These are phyloP conservation scores for Steccherinum ochraceum DNA, from an alignment of 768 basidiomycete genomes.

Conservation along the genomic window DNA sequence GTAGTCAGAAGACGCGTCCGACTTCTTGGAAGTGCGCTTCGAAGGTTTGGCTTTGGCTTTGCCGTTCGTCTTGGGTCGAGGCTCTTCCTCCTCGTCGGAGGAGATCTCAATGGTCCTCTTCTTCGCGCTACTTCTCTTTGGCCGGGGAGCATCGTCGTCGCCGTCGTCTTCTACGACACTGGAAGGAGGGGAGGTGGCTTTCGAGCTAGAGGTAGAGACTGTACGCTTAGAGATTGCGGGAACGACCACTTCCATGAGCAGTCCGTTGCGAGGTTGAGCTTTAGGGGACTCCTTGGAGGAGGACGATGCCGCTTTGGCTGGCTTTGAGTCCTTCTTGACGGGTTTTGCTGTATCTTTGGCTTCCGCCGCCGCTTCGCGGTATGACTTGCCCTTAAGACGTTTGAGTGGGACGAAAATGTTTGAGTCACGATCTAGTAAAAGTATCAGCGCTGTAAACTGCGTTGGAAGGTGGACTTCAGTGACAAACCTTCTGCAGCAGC, in stretches of 20 bases:
- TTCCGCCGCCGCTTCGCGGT: constrained; percentile 53
- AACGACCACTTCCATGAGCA: constrained; percentile 56
- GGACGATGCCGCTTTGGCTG: neutral
- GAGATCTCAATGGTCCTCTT: constrained; percentile 40
- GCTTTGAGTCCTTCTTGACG: constrained; percentile 6
- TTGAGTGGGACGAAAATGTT: constrained; percentile 46
- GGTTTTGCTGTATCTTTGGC: constrained; percentile 8
- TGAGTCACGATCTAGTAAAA: constrained; percentile 42
- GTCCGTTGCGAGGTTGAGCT: constrained; percentile 20
- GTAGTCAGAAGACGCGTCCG: constrained; percentile 9
- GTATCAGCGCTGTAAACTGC: too few relatives aligned
- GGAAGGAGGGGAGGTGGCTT: constrained; percentile 23
- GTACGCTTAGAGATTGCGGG: constrained; percentile 19
- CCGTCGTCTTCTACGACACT: constrained; percentile 20
- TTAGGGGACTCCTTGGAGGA: constrained; percentile 2
- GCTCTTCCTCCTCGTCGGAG: constrained; percentile 43
- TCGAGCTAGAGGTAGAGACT: constrained; percentile 11
- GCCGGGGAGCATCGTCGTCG: constrained; percentile 25
- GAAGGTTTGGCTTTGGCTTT: constrained; percentile 21
- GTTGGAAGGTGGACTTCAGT: neutral
- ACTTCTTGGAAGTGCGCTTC: constrained; percentile 7
- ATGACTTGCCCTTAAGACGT: constrained; percentile 69
- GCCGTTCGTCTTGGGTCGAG: constrained; percentile 22
- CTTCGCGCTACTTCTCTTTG: constrained; percentile 17
- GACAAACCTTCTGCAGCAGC: constrained; percentile 49